Conservation (phyloP, 306 rosid species). For the Cucurbita argyrosperma region DNA sequence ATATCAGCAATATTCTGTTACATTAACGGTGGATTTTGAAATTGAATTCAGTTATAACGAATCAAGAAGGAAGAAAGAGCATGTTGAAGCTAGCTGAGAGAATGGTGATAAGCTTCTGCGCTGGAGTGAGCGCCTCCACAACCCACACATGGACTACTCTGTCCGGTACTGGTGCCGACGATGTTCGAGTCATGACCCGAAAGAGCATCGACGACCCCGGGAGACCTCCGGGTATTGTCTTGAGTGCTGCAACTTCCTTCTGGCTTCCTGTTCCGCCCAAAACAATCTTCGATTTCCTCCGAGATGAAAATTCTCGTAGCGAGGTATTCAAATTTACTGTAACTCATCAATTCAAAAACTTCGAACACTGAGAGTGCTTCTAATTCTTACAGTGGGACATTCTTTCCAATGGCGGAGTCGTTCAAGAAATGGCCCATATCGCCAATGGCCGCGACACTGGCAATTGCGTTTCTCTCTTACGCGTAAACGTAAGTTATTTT, state of each 20-base stretch:
- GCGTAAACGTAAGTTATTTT: slow-evolving; percentile 51
- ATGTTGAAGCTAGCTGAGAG: slow-evolving; percentile 94
- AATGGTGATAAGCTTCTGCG: slow-evolving; percentile 91
- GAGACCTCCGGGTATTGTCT: slow-evolving; percentile 86
- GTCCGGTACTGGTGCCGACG: slow-evolving; percentile 87
- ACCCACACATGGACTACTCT: slow-evolving; percentile 91
- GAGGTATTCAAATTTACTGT: slow-evolving; percentile 32
- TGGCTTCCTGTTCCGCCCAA: slow-evolving; percentile 92
- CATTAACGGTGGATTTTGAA: not conserved
- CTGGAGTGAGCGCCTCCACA: slow-evolving; percentile 93
- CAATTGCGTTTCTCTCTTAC: slow-evolving; percentile 68
- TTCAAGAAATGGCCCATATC: slow-evolving; percentile 96
- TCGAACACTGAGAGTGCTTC: too few species aligned
- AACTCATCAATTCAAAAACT: not conserved
- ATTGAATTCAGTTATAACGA: slow-evolving; percentile 49
- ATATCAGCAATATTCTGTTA: too few species aligned
- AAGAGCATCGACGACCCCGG: slow-evolving; percentile 96
- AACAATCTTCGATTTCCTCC: slow-evolving; percentile 77
- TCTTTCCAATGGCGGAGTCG: slow-evolving; percentile 84
- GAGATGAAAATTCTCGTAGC: slow-evolving; percentile 73
- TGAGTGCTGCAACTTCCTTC: slow-evolving; percentile 90
- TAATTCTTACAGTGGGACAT: slow-evolving; percentile 65
- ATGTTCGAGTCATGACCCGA: slow-evolving; percentile 86
- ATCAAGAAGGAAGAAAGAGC: slow-evolving; percentile 90
- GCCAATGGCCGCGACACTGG: slow-evolving; percentile 88